phyloP scores from a whole-genome alignment of 495 filamentous ascomycete genomes.

The Rhypophila decipiens region DNA sequence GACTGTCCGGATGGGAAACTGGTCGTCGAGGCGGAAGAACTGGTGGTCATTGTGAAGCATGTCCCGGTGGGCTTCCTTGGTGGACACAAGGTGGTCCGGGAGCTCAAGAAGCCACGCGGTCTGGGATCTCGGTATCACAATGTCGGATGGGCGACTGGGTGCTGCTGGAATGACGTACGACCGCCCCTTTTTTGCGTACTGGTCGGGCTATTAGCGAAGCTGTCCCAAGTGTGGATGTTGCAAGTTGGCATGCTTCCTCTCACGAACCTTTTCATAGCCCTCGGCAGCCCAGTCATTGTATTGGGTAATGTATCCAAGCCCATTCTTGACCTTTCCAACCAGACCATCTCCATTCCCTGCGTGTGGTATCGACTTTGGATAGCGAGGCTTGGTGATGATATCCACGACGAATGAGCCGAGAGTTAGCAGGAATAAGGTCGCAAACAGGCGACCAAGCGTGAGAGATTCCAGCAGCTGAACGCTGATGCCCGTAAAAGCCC shows the following conservation, averaged over 20 bases:
- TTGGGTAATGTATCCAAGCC: slow-evolving; percentile 21
- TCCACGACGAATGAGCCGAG: slow-evolving; percentile 28
- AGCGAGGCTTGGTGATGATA: slow-evolving; percentile 24
- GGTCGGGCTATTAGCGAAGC: background rate
- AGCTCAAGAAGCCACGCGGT: slow-evolving; percentile 30
- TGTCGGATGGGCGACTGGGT: slow-evolving; percentile 24
- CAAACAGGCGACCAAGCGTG: slow-evolving; percentile 16
- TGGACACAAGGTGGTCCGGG: slow-evolving; percentile 26
- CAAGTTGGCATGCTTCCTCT: too few species aligned
- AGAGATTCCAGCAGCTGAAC: slow-evolving; percentile 22
- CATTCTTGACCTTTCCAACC: slow-evolving; percentile 23
- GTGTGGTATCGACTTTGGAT: slow-evolving; percentile 24
- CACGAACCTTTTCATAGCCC: slow-evolving; percentile 28
- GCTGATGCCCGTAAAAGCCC: slow-evolving; percentile 10
- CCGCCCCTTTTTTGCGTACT: slow-evolving; percentile 27
- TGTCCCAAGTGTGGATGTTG: too few species aligned
- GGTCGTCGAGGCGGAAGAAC: slow-evolving; percentile 24
- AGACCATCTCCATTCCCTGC: slow-evolving; percentile 24
- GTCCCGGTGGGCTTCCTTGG: slow-evolving; percentile 25
- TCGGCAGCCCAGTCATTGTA: slow-evolving; percentile 26
- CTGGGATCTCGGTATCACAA: slow-evolving; percentile 29
- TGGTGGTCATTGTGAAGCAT: slow-evolving; percentile 24
- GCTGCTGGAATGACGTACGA: slow-evolving; percentile 26
- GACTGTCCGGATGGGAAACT: slow-evolving; percentile 25
- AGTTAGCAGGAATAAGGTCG: slow-evolving; percentile 15